Percentiles rank a stretch among this genome's conserved stretches.
Conservation (phyloP, 2,329 filamentous ascomycete genomes). For the Fonsecaea multimorphosa region DNA sequence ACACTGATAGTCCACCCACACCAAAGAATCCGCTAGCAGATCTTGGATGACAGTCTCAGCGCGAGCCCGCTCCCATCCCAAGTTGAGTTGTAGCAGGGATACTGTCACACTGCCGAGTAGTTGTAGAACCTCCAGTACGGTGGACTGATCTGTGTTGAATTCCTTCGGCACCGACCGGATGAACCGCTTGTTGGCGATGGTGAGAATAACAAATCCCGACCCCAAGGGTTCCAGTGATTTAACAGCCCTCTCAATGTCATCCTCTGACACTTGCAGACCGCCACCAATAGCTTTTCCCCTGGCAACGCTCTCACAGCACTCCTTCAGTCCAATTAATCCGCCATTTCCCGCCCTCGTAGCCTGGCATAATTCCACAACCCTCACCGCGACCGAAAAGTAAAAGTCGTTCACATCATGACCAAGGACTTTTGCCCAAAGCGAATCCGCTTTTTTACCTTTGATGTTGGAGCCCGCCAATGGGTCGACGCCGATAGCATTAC, state of each 20-base stretch:
- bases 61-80: conserved; percentile 82
- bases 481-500: conserved; percentile 93
- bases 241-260: conserved; percentile 89
- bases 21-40: conserved; percentile 81
- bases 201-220: conserved; percentile 82
- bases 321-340: conserved; percentile 81
- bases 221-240: conserved; percentile 85
- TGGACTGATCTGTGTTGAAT: conserved; percentile 90
- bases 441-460: conserved; percentile 62
- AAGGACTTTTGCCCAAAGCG: conserved; percentile 90
- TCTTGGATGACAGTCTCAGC: conserved; percentile 92
- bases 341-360: conserved; percentile 89
- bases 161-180: conserved; percentile 94
- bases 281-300: conserved; percentile 75
- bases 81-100: conserved; percentile 84
- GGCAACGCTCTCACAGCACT: conserved; percentile 77
- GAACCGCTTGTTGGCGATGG: conserved; percentile 82
- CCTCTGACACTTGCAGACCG: conserved; percentile 80
- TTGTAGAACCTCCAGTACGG: conserved; percentile 88
- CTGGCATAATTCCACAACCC: conserved; percentile 90
- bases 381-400: conserved; percentile 96
- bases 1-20: conserved; percentile 90
- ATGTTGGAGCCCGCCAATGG: conserved; percentile 75
- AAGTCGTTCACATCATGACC: conserved; percentile 95
- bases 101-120: conserved; percentile 88